Evolutionary conservation across 305 asterid genomes (phyloP).

Genomic region (Fraxinus baroniana): DNA sequence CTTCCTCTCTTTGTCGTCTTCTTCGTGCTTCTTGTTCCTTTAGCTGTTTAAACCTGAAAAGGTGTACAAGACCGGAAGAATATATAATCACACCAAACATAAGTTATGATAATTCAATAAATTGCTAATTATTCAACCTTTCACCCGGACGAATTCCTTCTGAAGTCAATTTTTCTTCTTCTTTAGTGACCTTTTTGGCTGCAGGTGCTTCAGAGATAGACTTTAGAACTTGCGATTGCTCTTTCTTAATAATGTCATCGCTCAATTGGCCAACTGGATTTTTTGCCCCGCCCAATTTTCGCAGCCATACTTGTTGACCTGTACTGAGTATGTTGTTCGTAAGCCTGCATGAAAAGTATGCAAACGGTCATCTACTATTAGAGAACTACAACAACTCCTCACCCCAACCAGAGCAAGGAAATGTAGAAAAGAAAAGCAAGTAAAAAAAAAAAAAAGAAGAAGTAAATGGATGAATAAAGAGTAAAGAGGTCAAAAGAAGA

Average conservation of each 20-base stretch:
- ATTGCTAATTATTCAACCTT: slow-evolving; percentile 51
- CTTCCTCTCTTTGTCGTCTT: slow-evolving; percentile 65
- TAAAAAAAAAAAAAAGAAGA: neutral
- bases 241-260: slow-evolving; percentile 47
- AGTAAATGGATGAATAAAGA: neutral
- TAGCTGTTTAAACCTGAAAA: slow-evolving; percentile 75
- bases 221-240: slow-evolving; percentile 42
- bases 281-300: slow-evolving; percentile 86
- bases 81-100: neutral
- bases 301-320: slow-evolving; percentile 86
- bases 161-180: slow-evolving; percentile 48
- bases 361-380: neutral
- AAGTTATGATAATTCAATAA: slow-evolving; percentile 8
- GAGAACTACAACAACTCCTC: neutral
- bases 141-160: slow-evolving; percentile 89
- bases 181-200: slow-evolving; percentile 30
- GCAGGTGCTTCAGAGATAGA: slow-evolving; percentile 50
- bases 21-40: slow-evolving; percentile 85
- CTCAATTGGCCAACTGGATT: slow-evolving; percentile 50
- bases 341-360: slow-evolving; percentile 54
- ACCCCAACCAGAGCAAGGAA: neutral
- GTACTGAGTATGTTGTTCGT: slow-evolving; percentile 93
- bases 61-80: slow-evolving; percentile 12
- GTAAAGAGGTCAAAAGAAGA: neutral
- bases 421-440: neutral